Evolutionary conservation across 176 grass and related monocot genomes (phyloP).

Genomic region (Musa schizocarpa): DNA sequence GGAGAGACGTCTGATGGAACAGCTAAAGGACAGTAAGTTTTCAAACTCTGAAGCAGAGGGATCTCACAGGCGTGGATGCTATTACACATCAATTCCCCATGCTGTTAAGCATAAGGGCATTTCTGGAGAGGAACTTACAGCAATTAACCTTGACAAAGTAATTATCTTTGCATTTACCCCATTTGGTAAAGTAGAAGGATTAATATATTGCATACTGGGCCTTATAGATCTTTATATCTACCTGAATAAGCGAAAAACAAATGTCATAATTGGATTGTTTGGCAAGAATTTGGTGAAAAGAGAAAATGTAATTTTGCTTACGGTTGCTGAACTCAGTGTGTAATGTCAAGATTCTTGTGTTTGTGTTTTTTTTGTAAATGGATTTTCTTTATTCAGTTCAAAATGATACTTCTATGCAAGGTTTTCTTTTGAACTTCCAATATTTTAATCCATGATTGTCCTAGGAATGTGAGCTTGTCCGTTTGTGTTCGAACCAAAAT

Average conservation of each 20-base stretch:
- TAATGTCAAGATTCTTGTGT: neutral
- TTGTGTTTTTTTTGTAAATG: neutral
- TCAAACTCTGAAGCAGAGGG: slow-evolving; percentile 29
- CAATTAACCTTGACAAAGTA: slow-evolving; percentile 90
- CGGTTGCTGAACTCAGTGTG: neutral
- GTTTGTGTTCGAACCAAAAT: too few relatives aligned
- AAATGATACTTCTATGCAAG: neutral
- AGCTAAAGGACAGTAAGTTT: slow-evolving; percentile 54
- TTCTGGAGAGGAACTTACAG: slow-evolving; percentile 62
- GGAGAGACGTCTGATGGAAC: slow-evolving; percentile 60
- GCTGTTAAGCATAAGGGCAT: slow-evolving; percentile 54
- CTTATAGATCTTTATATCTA: neutral
- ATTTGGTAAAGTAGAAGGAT: neutral
- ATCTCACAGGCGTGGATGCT: slow-evolving; percentile 53
- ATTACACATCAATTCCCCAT: slow-evolving; percentile 68
- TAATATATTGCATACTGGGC: neutral
- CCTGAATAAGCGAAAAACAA: neutral
- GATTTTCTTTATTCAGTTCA: neutral
- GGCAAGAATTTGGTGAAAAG: neutral
- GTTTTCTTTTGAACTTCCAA: neutral
- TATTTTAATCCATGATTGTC: neutral
- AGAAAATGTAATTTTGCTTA: neutral
- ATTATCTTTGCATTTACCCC: slow-evolving; percentile 17
- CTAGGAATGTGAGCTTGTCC: too few relatives aligned
- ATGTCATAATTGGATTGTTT: neutral